Evolutionary conservation across 192 early-diverging fungal genomes (phyloP).

Genomic region (Gamsiella multidivaricata): DNA sequence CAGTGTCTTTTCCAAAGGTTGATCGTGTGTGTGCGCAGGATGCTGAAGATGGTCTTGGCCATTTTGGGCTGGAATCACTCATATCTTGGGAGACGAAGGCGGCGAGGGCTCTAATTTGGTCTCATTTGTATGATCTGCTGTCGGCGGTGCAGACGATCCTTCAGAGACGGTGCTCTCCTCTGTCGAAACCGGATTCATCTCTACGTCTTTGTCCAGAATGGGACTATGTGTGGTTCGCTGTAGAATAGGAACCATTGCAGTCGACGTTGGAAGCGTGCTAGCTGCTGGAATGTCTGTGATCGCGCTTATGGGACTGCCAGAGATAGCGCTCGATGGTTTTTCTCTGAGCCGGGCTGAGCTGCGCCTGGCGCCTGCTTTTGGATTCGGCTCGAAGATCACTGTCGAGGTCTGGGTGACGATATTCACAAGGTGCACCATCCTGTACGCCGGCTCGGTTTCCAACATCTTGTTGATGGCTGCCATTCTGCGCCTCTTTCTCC

Average conservation of each 20-base stretch:
- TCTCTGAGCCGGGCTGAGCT: not conserved
- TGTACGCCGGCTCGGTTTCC: no score
- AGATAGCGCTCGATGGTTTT: not conserved
- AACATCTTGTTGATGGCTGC: no score
- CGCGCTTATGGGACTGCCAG: not conserved
- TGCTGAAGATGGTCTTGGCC: slow-evolving; percentile 14
- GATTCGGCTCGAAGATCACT: no score
- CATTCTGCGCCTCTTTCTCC: no score
- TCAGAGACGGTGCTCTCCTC: not conserved
- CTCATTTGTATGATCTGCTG: not conserved
- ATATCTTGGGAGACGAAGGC: slow-evolving; percentile 6
- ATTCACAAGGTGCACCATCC: no score
- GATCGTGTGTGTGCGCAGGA: slow-evolving; percentile 8
- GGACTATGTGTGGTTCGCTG: not conserved
- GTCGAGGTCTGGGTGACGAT: no score
- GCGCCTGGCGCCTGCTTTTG: no score
- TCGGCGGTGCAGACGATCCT: not conserved
- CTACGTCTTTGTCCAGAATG: slow-evolving; percentile 1
- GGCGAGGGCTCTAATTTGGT: not conserved
- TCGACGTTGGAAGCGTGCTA: no score
- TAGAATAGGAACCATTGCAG: no score
- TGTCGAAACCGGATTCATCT: no score
- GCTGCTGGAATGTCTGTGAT: no score
- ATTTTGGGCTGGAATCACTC: slow-evolving; percentile 31
- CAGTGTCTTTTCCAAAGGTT: slow-evolving; percentile 20